Base-by-base conservation (phyloP, 139 green algal species). In the Picochlorum sp. region DNA sequence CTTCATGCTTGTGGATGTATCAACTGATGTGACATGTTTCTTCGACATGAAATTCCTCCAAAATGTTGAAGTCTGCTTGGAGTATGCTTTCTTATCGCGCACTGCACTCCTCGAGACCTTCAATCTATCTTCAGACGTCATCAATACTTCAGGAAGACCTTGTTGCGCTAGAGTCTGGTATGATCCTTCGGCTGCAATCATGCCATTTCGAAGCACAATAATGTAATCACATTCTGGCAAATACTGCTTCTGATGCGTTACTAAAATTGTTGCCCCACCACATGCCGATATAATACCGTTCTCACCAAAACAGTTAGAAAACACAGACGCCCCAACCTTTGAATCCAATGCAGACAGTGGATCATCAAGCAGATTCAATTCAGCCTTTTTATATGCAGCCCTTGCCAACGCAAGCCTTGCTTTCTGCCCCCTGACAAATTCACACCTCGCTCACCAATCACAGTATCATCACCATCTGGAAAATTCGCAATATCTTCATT, bases 241-340 rank as follows among this genome's bases (percentile, higher is more conserved):
- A 76, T 82, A 94, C 69, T 96, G 90, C 16, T 78, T 66, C 76
- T 95, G 88, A 65, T 96, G 90, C 3, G 88, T 96, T 2, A 94
- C 90, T 50, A 96, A 77, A 41, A 96, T 62, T 28, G 87, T 79
- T 0, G 88, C 95, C 51, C 52, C 60, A 45, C 65, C 76, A 41
- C 34, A 41, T 24, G 47, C 4, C 45, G 57, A 58, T 75, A 94
- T 72, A 18, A 92, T 20, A 10, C 85, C 82, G 0, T n/a, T 38
- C 6, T 74, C 74, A 1, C 82, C 82, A 21, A 95, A 85, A 76
- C 83, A 90, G 3, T 77, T 30, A 4, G 75, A 45, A 26, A 90
- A 91, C 6, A 95, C 75, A 15, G 71, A 62, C 18, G 69, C 59
- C 0, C 78, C 87, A n/a, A 96, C 89, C 0, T 76, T 76, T 0